Evolutionary conservation across 2,329 filamentous ascomycete genomes (phyloP), one percentile per base, ranked within the genome.

Genomic region (Fusarium odoratissimum): DNA sequence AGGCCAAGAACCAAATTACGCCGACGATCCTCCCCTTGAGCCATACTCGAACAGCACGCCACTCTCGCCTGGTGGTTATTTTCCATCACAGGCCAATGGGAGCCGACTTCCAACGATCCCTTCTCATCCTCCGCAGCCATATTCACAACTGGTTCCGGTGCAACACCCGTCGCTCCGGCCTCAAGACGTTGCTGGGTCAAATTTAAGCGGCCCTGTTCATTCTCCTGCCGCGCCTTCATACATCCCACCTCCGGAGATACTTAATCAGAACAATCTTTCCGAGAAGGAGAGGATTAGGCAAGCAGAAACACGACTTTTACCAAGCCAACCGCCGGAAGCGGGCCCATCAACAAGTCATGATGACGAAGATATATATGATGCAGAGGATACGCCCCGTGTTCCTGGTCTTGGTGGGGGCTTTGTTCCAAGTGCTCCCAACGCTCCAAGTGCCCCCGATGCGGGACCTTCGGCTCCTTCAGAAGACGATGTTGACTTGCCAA

Each of bases 261-360:
- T 86, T 16, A 83, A 87, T 17, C 90, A 94, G 61, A 88, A 88
- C 67, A 86, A 84, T 8, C 83, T 95, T 37, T 90, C 92, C 17
- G 96, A 98, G 72, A 98, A 98, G 81, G 92, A 97, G 67, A 91
- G 91, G 54, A 83, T 96, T 65, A 89, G 91, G 51, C 89, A 90
- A 65, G 94, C 94, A 44, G 95, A 98, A 82, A 89, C 92, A 73
- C 89, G 91, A 51, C 84, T 98, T 9, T 82, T 98, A 28, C 95
- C 95, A 5, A 97, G 95, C 77, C 91, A 91, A 76, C 95, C 92
- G 17, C 85, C 78, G 3, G 74, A 68, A 13, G 75, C 82, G 10
- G 73, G 75, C 3, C 71, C 77, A 11, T 81, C 81, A 14, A 54
- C 44, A 19, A 60, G 55, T 21, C 60, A 59, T n/a, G 64, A 72